phyloP scores from a whole-genome alignment of 768 basidiomycete genomes.

The Kwoniella dejecticola region DNA sequence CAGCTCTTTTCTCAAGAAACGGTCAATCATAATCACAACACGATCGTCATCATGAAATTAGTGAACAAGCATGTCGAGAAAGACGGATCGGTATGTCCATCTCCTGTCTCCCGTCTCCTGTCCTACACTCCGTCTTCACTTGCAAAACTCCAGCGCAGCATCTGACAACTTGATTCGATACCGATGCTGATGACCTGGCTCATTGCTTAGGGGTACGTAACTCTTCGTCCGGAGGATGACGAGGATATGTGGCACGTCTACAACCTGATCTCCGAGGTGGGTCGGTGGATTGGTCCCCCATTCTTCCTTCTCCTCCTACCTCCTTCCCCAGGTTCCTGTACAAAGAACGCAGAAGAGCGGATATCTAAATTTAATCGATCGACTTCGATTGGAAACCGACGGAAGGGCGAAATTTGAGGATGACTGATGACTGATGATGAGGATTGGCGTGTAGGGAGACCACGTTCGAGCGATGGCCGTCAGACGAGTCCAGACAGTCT shows the following conservation, averaged over 20 bases:
- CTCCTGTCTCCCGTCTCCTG: neutral
- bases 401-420: no score
- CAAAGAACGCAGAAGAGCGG: no score
- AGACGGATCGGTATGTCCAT: slow-evolving; percentile 67
- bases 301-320: no score
- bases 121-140: no score
- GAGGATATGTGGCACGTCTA: slow-evolving; percentile 99
- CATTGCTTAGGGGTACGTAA: slow-evolving; percentile 76
- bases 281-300: slow-evolving; percentile 31
- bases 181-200: no score
- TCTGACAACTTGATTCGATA: no score
- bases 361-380: no score
- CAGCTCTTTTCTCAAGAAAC: no score
- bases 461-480: slow-evolving; percentile 81
- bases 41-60: slow-evolving; percentile 72
- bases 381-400: no score
- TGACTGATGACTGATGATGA: no score
- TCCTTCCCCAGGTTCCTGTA: no score
- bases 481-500: slow-evolving; percentile 85
- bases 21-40: neutral
- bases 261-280: slow-evolving; percentile 81
- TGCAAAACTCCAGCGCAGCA: no score
- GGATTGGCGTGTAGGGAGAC: slow-evolving; percentile 75
- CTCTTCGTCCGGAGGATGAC: slow-evolving; percentile 92
- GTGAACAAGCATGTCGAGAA: slow-evolving; percentile 81